Conservation (phyloP, 2,329 filamentous ascomycete species). For the Emmonsia crescens region DNA sequence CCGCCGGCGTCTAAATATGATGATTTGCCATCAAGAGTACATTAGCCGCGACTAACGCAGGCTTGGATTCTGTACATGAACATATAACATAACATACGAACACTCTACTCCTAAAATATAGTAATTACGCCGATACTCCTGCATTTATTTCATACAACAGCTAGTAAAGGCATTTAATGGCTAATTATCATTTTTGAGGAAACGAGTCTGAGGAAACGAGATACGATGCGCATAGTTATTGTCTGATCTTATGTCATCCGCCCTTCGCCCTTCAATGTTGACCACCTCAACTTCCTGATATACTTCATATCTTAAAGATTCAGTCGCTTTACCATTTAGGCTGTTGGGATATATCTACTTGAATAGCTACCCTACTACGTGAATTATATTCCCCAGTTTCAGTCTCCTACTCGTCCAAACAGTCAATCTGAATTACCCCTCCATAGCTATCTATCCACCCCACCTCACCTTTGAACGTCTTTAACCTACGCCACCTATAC, state of each 20-base stretch:
- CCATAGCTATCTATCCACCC: background rate
- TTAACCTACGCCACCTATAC: background rate
- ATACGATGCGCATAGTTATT: no score
- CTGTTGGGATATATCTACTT: background rate
- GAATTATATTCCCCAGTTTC: background rate
- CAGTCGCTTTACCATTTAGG: background rate
- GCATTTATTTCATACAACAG: background rate
- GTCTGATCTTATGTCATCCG: background rate
- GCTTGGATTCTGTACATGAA: no score
- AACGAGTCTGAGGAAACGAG: no score
- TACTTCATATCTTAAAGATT: background rate
- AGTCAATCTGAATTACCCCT: background rate
- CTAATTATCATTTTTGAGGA: background rate
- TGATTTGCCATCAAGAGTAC: no score
- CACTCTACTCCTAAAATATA: background rate
- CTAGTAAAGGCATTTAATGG: background rate
- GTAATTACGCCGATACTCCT: background rate
- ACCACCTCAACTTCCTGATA: background rate
- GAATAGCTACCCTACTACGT: background rate
- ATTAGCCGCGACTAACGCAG: background rate
- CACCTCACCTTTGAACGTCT: background rate
- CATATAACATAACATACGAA: no score
- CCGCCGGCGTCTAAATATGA: background rate
- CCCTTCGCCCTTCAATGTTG: background rate
- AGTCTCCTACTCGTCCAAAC: background rate